Evolutionary conservation across 1,139 yeast species (phyloP).

Genomic region (Candida sojae): DNA sequence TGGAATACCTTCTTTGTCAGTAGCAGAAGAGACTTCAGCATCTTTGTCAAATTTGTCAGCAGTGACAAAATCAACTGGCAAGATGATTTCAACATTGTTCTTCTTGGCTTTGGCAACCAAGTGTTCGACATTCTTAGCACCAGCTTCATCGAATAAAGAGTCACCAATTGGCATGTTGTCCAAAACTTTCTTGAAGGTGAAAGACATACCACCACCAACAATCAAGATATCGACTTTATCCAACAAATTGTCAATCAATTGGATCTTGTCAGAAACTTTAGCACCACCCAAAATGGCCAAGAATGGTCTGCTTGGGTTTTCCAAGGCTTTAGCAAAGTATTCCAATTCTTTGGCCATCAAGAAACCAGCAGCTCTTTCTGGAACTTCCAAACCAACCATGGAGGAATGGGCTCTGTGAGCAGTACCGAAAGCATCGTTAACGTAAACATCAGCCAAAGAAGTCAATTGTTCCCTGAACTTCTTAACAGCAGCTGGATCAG

Average conservation of each 20-base stretch:
- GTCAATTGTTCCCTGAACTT: slow-evolving; percentile 87
- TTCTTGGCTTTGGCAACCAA: slow-evolving; percentile 92
- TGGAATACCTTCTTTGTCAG: slow-evolving; percentile 87
- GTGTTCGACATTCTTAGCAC: slow-evolving; percentile 88
- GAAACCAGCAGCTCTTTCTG: slow-evolving; percentile 97
- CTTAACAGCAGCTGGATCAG: slow-evolving; percentile 77
- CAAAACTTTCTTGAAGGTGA: slow-evolving; percentile 93
- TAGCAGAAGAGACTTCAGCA: slow-evolving; percentile 78
- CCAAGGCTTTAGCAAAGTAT: slow-evolving; percentile 96
- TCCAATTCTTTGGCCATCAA: slow-evolving; percentile 94
- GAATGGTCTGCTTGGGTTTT: slow-evolving; percentile 95
- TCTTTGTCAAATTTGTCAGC: slow-evolving; percentile 93
- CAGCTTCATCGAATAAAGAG: slow-evolving; percentile 88
- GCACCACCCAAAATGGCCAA: slow-evolving; percentile 98
- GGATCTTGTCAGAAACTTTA: slow-evolving; percentile 96
- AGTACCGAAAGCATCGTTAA: slow-evolving; percentile 97
- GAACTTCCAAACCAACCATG: slow-evolving; percentile 92
- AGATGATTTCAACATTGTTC: slow-evolving; percentile 85
- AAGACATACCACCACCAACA: slow-evolving; percentile 99
- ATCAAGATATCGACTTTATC: slow-evolving; percentile 91
- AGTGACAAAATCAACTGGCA: slow-evolving; percentile 92
- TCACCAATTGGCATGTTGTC: slow-evolving; percentile 84
- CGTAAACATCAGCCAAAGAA: slow-evolving; percentile 89
- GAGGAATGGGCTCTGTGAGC: slow-evolving; percentile 99
- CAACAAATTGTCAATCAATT: slow-evolving; percentile 92